These are phyloP conservation scores for Lecanicillium sp. DNA, from an alignment of 2,329 filamentous ascomycete species.

Conservation along the genomic window DNA sequence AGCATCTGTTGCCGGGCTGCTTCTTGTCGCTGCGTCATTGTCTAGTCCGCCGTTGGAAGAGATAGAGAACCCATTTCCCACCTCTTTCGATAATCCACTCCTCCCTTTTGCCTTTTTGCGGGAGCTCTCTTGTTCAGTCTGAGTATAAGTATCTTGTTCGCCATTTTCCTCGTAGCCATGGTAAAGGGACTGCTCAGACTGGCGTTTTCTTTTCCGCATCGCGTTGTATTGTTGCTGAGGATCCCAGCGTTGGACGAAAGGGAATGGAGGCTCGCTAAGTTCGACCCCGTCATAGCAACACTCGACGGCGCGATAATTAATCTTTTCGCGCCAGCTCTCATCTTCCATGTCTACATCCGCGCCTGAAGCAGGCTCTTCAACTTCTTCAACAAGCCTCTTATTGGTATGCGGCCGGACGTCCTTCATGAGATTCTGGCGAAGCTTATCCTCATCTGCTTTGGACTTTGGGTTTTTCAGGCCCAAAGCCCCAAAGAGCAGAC, in stretches of 20 bases:
- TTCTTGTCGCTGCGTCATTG: slow-evolving; percentile 19
- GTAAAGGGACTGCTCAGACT: slow-evolving; percentile 25
- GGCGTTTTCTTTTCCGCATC: slow-evolving; percentile 42
- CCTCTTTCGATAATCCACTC: not conserved
- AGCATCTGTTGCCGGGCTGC: slow-evolving; percentile 21
- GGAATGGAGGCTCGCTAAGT: slow-evolving; percentile 74
- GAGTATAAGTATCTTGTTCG: slow-evolving; percentile 25
- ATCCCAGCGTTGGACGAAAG: slow-evolving; percentile 87
- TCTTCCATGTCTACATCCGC: slow-evolving; percentile 26
- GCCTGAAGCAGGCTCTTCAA: slow-evolving; percentile 8
- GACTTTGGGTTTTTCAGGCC: slow-evolving; percentile 61
- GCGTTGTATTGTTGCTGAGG: slow-evolving; percentile 49
- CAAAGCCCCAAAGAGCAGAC: slow-evolving; percentile 64
- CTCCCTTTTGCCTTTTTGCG: not conserved
- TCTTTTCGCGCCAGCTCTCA: slow-evolving; percentile 64
- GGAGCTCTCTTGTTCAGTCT: slow-evolving; percentile 20
- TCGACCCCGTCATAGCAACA: slow-evolving; percentile 63
- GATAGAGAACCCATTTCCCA: too few relatives aligned
- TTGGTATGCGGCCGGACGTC: slow-evolving; percentile 35
- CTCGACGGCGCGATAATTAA: slow-evolving; percentile 73
- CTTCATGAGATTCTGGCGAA: slow-evolving; percentile 52
- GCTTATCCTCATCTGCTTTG: slow-evolving; percentile 57
- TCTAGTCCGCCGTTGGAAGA: too few relatives aligned
- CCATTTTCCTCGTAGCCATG: slow-evolving; percentile 20
- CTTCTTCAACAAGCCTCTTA: slow-evolving; percentile 19